Conservation (phyloP, 257 asterid genomes). For the Agastache rugosa region DNA sequence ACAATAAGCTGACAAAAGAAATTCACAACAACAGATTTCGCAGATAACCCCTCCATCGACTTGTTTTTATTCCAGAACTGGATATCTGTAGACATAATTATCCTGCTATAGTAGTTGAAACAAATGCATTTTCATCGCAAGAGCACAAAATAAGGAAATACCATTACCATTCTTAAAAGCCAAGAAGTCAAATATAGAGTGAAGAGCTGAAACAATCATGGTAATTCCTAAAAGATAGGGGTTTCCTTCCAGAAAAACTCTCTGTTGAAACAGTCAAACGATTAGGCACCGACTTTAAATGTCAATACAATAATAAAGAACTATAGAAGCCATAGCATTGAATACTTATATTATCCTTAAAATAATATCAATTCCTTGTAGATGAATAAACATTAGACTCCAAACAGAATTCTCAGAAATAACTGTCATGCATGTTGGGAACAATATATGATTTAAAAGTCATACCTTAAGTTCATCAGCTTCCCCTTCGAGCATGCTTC, state of each 20-base stretch:
- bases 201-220: slow-evolving; percentile 86
- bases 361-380: background rate
- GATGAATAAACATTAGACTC: slow-evolving; percentile 18
- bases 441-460: background rate
- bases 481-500: slow-evolving; percentile 99
- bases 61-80: slow-evolving; percentile 99
- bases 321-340: slow-evolving; percentile 8
- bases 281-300: slow-evolving; percentile 38
- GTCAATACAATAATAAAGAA: background rate
- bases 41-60: slow-evolving; percentile 99
- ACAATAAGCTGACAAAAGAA: slow-evolving; percentile 87
- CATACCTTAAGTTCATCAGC: slow-evolving; percentile 97
- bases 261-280: slow-evolving; percentile 57
- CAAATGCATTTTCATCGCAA: slow-evolving; percentile 27
- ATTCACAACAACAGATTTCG: slow-evolving; percentile 91
- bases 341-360: background rate
- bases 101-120: slow-evolving; percentile 14
- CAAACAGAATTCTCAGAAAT: slow-evolving; percentile 14
- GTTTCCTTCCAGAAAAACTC: slow-evolving; percentile 98
- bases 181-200: slow-evolving; percentile 91
- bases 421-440: slow-evolving; percentile 5
- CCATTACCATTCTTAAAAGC: slow-evolving; percentile 93
- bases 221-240: slow-evolving; percentile 87
- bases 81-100: slow-evolving; percentile 64
- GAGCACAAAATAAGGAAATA: slow-evolving; percentile 11